Evolutionary conservation across 140 eudicot genomes (phyloP).

Genomic region (Erigeron philadelphicus): DNA sequence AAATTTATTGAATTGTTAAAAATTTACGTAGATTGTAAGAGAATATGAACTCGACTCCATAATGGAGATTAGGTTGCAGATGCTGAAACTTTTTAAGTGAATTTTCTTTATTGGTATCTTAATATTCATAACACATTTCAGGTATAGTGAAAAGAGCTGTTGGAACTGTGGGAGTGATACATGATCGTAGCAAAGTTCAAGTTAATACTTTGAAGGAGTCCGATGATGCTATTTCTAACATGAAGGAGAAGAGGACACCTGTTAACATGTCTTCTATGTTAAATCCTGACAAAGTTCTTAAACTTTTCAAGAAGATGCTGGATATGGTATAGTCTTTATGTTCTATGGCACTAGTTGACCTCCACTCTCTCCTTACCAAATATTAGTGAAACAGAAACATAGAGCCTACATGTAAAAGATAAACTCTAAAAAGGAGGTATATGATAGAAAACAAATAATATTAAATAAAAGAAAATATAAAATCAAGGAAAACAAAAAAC

Average conservation of each 20-base stretch:
- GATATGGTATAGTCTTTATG: conserved; percentile 53
- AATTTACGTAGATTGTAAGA: not conserved
- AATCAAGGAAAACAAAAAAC: not conserved
- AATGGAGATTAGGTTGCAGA: not conserved
- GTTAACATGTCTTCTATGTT: conserved; percentile 27
- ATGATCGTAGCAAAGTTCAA: conserved; percentile 57
- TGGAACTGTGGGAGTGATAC: conserved; percentile 46
- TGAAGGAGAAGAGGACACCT: conserved; percentile 46
- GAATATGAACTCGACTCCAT: not conserved
- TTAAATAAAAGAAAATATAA: not conserved
- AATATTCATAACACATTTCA: conserved; percentile 22
- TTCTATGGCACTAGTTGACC: conserved; percentile 2
- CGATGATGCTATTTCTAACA: conserved; percentile 40
- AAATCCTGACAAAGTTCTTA: conserved; percentile 59
- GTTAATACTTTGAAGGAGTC: conserved; percentile 40
- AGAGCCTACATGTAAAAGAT: not conserved
- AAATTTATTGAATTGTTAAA: not conserved
- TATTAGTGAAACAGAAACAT: not conserved
- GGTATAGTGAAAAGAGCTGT: conserved; percentile 75
- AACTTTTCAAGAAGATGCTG: conserved; percentile 62
- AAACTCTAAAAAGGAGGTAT: not conserved
- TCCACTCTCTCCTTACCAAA: not conserved
- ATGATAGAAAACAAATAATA: not conserved
- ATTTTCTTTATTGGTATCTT: conserved; percentile 5
- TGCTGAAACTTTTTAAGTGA: conserved; percentile 9